Base-by-base conservation (phyloP, 768 basidiomycete genomes). In the Jaapia argillacea region DNA sequence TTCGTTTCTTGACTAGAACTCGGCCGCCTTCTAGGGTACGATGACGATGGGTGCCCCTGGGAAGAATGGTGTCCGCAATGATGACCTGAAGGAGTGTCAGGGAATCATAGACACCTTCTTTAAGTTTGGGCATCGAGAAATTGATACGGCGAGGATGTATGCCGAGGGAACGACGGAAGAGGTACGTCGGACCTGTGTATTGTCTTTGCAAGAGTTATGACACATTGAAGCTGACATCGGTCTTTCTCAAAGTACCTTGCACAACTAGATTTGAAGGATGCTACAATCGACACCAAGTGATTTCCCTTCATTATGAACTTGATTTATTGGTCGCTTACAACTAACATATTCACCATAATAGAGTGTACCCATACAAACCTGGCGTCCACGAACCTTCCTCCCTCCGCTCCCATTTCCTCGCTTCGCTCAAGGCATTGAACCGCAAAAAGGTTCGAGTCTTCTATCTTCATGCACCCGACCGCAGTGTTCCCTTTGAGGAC, bases 401-500 rank as follows among this genome's bases (percentile, higher is more conserved):
- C 20, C 52, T 80, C 5, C 62, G 73, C 18, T 65, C 64, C 36
- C 60, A 65, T n/a, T 67, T 81, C 40, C 45, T 65, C 14, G 57
- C 48, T 4, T 81, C 77, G 1, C 58, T 79, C 33, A 56, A 66
- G 27, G 58, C 57, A 7, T 60, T 80, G 14, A 63, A 67, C 25
- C 61, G 65, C 4, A 56, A 69, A 57, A 79, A 65, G 44, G 66
- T 63, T 16, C 64, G 70, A 4, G 69, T 71, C 14, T 66, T 75
- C 58, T 81, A 80, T 48, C 60, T 81, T 24, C 79, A 81, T 46
- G 72, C 67, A 7, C 80, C 79, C 1, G 78, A 82, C 52, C 66
- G 73, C 21, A 68, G 63, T 12, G 71, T 75, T 3, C 71, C 77
- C 0, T 79, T 73, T 43, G 72, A 75, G 50, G 66, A 73, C 5